A percentile compares a stretch with the other conserved stretches of the same genome.
Conservation (phyloP, 352 stramenopile species). For the Blastocystis sp. region DNA sequence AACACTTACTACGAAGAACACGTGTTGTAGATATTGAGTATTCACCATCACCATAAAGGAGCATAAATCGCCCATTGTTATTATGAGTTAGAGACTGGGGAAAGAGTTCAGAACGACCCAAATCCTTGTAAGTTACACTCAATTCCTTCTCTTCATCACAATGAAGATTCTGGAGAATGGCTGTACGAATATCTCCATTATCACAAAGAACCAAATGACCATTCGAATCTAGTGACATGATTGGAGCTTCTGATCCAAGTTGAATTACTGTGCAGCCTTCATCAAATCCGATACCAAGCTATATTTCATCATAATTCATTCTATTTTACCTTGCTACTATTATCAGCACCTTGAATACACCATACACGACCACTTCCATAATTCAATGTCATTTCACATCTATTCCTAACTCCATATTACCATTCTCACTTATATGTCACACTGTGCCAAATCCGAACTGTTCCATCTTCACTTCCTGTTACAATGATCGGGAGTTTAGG, state of each 20-base stretch:
- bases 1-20: conserved; percentile 79
- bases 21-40: conserved; percentile 99
- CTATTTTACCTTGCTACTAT: conserved; percentile 67
- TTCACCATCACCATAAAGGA: conserved; percentile 94
- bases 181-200: conserved; percentile 94
- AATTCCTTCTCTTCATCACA: conserved; percentile 61
- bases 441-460: conserved; percentile 82
- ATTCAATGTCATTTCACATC: conserved; percentile 94
- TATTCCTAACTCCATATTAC: conserved; percentile 81
- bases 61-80: conserved; percentile 94
- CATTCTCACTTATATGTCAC: conserved; percentile 74
- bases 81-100: conserved; percentile 94
- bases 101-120: conserved; percentile 93
- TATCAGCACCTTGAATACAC: conserved; percentile 77
- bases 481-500: conserved; percentile 93
- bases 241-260: conserved; percentile 89
- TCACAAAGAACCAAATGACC: conserved; percentile 93
- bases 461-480: conserved; percentile 90
- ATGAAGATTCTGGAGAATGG: conserved; percentile 70
- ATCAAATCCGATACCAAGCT: conserved; percentile 70
- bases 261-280: conserved; percentile 89
- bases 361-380: conserved; percentile 97
- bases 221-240: conserved; percentile 89
- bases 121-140: conserved; percentile 56
- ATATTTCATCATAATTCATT: neutral